Base-by-base conservation (phyloP, 2,329 filamentous ascomycete species). In the Clarireedia homoeocarpa region DNA sequence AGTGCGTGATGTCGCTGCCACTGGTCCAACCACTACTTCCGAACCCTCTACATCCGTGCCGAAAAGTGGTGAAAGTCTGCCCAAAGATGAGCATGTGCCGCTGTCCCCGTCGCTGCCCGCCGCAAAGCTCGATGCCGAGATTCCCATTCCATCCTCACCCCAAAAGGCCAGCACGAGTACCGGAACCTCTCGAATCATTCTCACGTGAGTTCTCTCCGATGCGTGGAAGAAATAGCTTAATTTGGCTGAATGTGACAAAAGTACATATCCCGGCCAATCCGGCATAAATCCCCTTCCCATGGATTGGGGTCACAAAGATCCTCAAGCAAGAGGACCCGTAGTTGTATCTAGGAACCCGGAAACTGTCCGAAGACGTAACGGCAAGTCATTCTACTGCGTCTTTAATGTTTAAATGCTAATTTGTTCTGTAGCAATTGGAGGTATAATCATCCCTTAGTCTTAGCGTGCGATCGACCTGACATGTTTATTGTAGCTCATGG, bases 241-340 rank as follows among this genome's bases (percentile, higher is more conserved):
- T 44, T 30, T 6, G 7, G 36, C 47, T 55, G 38, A 55, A 34
- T 36, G 14, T 44, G 46, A 50, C 42, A 50, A 10, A 58, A 83
- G 80, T 51, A 96, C 91, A 5, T 96, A 97, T 72, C 92, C 92
- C 27, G 91, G 90, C 65, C 92, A 96, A 73, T 90, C 89, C 62
- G 92, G 92, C 60, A 92, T 97, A 71, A 89, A 95, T 62, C 91
- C 92, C n/a, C 75, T 96, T 51, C 82, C 84, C 23, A 83, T 97
- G 78, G 80, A 88, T 63, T 97, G 92, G 92, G 92, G 92, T 51
- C 83, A 89, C 55, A 74, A 80, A 54, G 88, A 95, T 69, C 83
- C 89, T 40, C 71, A 78, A 57, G 77, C 84, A 65, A 83, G 92
- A 71, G 94, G 92, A 1, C 92, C 92, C 4, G 88, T 97, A 50